Evolutionary conservation across 352 stramenopile genomes (phyloP).

Genomic region (Pythium aristosporum): DNA sequence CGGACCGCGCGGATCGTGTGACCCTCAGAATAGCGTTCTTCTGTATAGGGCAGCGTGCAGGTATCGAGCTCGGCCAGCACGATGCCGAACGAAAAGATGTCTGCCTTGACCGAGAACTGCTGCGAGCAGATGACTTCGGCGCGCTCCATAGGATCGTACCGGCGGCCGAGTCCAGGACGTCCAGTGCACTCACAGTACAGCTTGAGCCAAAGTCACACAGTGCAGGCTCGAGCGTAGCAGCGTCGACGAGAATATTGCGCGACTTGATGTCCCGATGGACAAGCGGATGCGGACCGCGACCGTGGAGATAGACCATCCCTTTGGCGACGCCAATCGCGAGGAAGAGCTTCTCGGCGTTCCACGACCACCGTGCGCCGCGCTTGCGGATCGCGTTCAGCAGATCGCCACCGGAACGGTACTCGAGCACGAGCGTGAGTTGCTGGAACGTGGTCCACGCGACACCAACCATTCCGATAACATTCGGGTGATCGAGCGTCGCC

Average conservation of each 20-base stretch:
- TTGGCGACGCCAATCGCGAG: conserved; percentile 44
- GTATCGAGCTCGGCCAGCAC: conserved; percentile 61
- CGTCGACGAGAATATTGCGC: conserved; percentile 48
- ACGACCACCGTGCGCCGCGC: conserved; percentile 31
- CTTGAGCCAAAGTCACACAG: conserved; percentile 52
- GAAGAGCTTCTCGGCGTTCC: conserved; percentile 45
- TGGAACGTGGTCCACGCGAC: conserved; percentile 67
- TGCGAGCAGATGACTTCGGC: conserved; percentile 46
- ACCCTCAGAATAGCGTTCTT: conserved; percentile 20
- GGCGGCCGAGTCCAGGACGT: conserved; percentile 27
- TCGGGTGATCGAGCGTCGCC: conserved; percentile 47
- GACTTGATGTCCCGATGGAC: conserved; percentile 59
- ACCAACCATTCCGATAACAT: conserved; percentile 54
- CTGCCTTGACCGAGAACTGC: conserved; percentile 40
- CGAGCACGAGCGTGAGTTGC: conserved; percentile 47
- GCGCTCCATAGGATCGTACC: conserved; percentile 44
- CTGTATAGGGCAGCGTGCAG: conserved; percentile 33
- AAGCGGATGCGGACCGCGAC: conserved; percentile 30
- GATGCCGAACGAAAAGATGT: conserved; percentile 61
- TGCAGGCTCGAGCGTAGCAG: conserved; percentile 36
- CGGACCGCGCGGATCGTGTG: conserved; percentile 21
- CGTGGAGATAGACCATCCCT: conserved; percentile 52
- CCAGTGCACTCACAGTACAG: conserved; percentile 24
- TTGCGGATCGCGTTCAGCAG: conserved; percentile 34
- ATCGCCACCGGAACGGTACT: conserved; percentile 45